These are phyloP conservation scores for Lentinula detonsa DNA, from an alignment of 768 basidiomycete species.

Conservation along the genomic window DNA sequence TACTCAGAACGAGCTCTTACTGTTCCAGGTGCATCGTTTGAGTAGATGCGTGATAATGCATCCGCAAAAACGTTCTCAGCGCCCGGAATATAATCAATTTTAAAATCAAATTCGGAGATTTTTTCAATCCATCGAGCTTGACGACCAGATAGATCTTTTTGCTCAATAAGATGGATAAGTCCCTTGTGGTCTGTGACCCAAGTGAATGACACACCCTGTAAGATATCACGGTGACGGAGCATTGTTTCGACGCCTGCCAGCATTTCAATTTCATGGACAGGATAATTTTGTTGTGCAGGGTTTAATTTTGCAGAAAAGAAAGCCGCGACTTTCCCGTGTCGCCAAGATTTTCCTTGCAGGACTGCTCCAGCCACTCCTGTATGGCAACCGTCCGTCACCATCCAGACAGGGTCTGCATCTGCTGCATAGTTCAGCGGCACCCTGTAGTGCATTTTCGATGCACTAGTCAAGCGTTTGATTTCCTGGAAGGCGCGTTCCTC, in stretches of 20 bases:
- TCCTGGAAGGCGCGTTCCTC: conserved; percentile 4
- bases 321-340: conserved; percentile 17
- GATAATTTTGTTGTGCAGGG: conserved; percentile 31
- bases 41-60: conserved; percentile 1
- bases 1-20: not conserved
- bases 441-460: conserved; percentile 14
- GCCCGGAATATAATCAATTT: no score
- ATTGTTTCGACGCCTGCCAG: conserved; percentile 28
- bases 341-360: conserved; percentile 17
- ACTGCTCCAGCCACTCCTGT: conserved; percentile 24
- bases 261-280: conserved; percentile 33
- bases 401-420: conserved; percentile 15
- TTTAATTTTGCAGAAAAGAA: conserved; percentile 32
- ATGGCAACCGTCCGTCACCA: conserved; percentile 24
- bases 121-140: conserved; percentile 1
- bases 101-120: conserved; percentile 1
- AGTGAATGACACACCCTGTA: conserved; percentile 22
- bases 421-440: conserved; percentile 13
- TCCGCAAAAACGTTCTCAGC: not conserved
- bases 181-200: conserved; percentile 7
- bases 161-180: not conserved
- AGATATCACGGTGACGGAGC: conserved; percentile 19
- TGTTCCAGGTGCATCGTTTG: not conserved
- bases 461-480: not conserved
- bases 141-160: not conserved